Conservation (phyloP, 2,329 filamentous ascomycete genomes). For the Pseudogymnoascus destructans region DNA sequence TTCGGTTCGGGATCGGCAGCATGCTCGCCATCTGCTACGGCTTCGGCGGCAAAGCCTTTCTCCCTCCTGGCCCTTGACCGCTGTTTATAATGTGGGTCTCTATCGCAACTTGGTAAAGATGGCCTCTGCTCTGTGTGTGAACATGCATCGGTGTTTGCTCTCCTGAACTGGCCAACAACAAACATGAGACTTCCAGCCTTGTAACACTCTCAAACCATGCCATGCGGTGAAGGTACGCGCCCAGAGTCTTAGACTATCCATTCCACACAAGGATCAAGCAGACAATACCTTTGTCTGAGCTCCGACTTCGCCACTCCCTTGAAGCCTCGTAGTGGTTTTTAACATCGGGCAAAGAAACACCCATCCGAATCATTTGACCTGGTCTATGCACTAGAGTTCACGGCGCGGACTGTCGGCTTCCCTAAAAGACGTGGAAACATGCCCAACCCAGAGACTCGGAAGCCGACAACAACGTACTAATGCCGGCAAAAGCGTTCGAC, state of each 20-base stretch:
- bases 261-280: conserved; percentile 1
- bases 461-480: not conserved
- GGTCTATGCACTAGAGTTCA: not conserved
- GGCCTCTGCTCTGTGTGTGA: not conserved
- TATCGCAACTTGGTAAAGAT: not conserved
- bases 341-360: not conserved
- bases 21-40: not conserved
- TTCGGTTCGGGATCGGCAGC: not conserved
- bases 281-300: not conserved
- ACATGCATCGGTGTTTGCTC: not conserved
- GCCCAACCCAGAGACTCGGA: not conserved
- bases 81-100: not conserved
- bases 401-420: not conserved
- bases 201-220: not conserved
- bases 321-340: not conserved
- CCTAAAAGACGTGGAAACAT: not conserved
- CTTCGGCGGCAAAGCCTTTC: not conserved
- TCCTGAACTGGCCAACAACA: not conserved
- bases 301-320: not conserved
- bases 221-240: not conserved
- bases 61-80: not conserved
- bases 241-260: not conserved
- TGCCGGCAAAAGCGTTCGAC: not conserved
- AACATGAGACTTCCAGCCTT: not conserved
- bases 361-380: not conserved